These are phyloP conservation scores for Santalum album DNA, from an alignment of 164 flowering plant genomes.

Conservation along the genomic window DNA sequence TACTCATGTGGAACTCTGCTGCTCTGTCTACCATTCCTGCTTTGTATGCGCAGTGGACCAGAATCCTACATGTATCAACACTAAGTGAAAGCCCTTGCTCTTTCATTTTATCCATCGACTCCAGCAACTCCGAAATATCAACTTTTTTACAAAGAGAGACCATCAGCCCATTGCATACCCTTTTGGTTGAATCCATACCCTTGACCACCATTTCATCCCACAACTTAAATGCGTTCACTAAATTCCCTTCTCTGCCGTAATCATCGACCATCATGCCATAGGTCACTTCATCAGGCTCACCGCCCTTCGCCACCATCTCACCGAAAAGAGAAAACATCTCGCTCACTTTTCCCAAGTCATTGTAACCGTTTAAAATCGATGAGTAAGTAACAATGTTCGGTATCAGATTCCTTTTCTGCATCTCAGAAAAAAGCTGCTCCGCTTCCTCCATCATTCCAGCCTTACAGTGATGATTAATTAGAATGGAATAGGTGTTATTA, in stretches of 20 bases:
- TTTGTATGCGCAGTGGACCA: background rate
- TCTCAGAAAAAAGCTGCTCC: constrained; percentile 32
- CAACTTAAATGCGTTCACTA: constrained; percentile 30
- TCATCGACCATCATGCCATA: constrained; percentile 31
- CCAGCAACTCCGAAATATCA: background rate
- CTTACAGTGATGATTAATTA: constrained; percentile 52
- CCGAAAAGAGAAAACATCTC: constrained; percentile 43
- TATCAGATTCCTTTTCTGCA: constrained; percentile 42
- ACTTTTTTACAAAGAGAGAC: background rate
- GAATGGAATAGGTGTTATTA: constrained; percentile 54
- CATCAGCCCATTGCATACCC: background rate
- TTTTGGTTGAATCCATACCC: constrained; percentile 13
- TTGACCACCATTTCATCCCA: constrained; percentile 34
- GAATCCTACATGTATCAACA: background rate
- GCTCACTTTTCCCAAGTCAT: constrained; percentile 22
- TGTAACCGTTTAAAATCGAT: constrained; percentile 49
- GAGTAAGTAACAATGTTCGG: constrained; percentile 54
- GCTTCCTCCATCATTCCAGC: constrained; percentile 47
- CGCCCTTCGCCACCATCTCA: constrained; percentile 45
- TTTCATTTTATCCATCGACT: background rate
- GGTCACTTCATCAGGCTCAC: constrained; percentile 40
- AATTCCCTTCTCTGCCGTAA: constrained; percentile 28
- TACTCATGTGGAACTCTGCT: background rate
- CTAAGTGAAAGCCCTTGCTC: background rate
- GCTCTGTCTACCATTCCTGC: background rate